Conservation (phyloP, 2,329 filamentous ascomycete species). For the Gaeumannomyces tritici region DNA sequence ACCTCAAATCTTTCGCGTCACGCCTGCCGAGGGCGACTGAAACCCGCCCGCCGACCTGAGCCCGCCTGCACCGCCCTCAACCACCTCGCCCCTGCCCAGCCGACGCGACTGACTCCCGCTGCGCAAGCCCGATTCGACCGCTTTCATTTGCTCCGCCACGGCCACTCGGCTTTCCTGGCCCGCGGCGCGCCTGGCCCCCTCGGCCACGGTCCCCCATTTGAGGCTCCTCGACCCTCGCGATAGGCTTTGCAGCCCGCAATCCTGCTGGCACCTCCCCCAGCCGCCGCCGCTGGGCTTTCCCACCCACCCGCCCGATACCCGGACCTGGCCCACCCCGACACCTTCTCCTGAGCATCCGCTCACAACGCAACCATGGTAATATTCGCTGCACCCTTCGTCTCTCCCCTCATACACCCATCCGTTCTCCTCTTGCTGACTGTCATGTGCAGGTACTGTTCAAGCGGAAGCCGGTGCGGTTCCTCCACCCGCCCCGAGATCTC, state of each 20-base stretch:
- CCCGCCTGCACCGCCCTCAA: neutral
- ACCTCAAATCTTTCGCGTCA: neutral
- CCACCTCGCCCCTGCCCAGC: neutral
- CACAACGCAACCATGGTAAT: neutral
- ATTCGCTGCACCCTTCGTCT: neutral
- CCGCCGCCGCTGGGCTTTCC: neutral
- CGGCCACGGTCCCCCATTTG: neutral
- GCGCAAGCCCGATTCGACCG: neutral
- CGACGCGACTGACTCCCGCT: neutral
- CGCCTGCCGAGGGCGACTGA: neutral
- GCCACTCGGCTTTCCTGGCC: neutral
- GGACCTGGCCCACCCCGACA: neutral
- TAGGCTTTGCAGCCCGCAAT: slow-evolving; percentile 7
- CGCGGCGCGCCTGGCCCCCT: neutral
- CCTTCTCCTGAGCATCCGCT: neutral
- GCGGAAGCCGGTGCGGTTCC: slow-evolving; percentile 83
- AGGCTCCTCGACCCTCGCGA: neutral
- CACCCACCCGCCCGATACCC: too few relatives aligned
- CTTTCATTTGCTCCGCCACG: neutral
- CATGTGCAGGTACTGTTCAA: slow-evolving; percentile 76
- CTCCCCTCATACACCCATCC: neutral
- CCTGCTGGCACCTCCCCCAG: neutral
- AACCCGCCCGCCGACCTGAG: neutral
- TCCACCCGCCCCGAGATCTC: slow-evolving; percentile 60
- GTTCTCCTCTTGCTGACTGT: slow-evolving; percentile 9